phyloP scores from a whole-genome alignment of 2,329 filamentous ascomycete genomes.

The Exserohilum turcica region DNA sequence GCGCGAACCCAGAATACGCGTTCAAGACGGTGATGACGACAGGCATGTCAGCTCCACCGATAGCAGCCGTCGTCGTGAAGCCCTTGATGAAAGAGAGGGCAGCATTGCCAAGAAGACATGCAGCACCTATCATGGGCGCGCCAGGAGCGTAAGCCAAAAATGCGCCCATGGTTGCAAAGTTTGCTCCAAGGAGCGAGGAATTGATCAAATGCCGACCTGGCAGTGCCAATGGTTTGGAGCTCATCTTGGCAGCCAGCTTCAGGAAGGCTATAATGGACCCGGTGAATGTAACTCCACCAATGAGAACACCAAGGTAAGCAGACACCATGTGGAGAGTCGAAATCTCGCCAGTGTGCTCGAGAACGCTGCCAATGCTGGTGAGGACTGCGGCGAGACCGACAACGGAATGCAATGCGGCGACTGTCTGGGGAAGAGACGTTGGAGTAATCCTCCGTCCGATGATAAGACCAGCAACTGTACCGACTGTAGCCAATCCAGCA shows the following conservation, averaged over 20 bases:
- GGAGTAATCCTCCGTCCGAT: constrained; percentile 88
- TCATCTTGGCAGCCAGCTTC: constrained; percentile 83
- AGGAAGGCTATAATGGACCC: constrained; percentile 88
- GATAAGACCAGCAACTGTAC: constrained; percentile 70
- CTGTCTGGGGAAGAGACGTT: constrained; percentile 85
- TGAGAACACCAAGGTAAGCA: constrained; percentile 83
- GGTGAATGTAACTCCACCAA: constrained; percentile 86
- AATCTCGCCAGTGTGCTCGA: constrained; percentile 73
- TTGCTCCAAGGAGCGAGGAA: constrained; percentile 72
- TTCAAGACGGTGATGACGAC: constrained; percentile 91
- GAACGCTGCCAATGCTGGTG: constrained; percentile 85
- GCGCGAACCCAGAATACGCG: constrained; percentile 86
- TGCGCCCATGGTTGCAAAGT: constrained; percentile 80
- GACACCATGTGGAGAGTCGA: constrained; percentile 83
- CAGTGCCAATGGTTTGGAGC: constrained; percentile 73
- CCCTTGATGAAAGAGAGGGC: constrained; percentile 82
- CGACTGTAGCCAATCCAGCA: constrained; percentile 73
- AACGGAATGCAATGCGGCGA: constrained; percentile 86
- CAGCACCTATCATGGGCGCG: constrained; percentile 76
- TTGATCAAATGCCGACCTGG: constrained; percentile 80
- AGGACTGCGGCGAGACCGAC: constrained; percentile 87
- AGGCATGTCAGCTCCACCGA: constrained; percentile 93
- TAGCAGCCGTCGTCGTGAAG: constrained; percentile 84
- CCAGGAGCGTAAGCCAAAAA: constrained; percentile 83
- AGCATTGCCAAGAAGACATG: constrained; percentile 76